Base-by-base conservation (phyloP, 129 eudicot genomes). In the Helianthus annuus region DNA sequence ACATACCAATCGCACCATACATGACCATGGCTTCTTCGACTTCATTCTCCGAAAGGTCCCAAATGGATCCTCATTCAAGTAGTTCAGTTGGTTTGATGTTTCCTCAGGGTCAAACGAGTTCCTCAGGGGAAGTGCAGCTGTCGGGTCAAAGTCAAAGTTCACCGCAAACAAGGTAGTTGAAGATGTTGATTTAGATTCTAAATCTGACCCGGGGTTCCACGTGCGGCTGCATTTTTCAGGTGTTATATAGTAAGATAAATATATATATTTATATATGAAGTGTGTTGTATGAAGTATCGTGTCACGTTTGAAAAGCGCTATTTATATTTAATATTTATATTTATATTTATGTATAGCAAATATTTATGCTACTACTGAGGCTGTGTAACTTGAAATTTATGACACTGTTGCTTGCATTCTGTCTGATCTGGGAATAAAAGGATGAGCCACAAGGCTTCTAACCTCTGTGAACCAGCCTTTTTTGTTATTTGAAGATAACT, bases 1-100 rank as follows among this genome's bases (percentile, higher is more conserved):
- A 92, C 24, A 78, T 86, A 60, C 88, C 95, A 73, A 80, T 88
- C 70, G 78, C 91, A 74, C 85, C 90, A 40, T 92, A 74, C 63
- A 59, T 76, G 73, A 64, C 84, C 55, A 55, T 74, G 72, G 63
- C 87, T 69, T 83, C 83, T 44, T 45, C 92, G 12, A 44, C 60
- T 70, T 80, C 85, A 46, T 82, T 73, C 61, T 44, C 86, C 45
- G 96, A 86, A 78, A 84, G 82, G 66, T 74, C 86, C 77, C 46
- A 79, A 69, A 49, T 81, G 83, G 90, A 77, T 60, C 73, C 82
- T 15, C 79, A 79, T 73, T 64, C 86, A 56, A 87, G 76, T 59
- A 67, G 70, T 80, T 77, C 82, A 10, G 78, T 62, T 24, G 80
- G 73, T 48, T 75, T 62, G 75, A 65, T 80, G 48, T 82, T 76